A percentile compares a stretch with the other conserved stretches of the same genome.
Conservation (phyloP, 2,329 filamentous ascomycete genomes). For the Hymenoscyphus occultus region DNA sequence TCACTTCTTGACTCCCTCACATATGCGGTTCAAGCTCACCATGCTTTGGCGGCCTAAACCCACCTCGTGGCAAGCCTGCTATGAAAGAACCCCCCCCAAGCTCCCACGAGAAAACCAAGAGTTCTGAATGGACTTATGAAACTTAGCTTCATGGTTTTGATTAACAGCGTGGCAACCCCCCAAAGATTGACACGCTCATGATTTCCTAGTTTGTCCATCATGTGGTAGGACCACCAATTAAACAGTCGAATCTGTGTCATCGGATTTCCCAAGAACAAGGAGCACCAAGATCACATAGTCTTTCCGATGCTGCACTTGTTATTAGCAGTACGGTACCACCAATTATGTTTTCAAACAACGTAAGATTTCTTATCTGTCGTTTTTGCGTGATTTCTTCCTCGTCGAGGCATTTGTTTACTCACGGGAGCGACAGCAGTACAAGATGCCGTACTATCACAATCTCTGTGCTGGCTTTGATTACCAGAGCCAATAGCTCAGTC, state of each 20-base stretch:
- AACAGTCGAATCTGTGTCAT: not conserved
- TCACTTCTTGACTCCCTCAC: not conserved
- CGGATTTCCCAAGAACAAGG: not conserved
- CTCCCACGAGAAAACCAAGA: not conserved
- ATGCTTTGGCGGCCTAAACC: not conserved
- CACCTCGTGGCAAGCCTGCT: not conserved
- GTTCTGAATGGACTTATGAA: not conserved
- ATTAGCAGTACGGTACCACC: not conserved
- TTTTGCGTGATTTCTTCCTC: not conserved
- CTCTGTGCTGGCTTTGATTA: not conserved
- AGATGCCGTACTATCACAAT: not conserved
- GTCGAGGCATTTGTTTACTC: not conserved
- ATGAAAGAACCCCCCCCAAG: not conserved
- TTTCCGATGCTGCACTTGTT: not conserved
- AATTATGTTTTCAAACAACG: not conserved
- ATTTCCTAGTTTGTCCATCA: slow-evolving; percentile 1
- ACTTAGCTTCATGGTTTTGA: not conserved
- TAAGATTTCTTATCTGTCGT: not conserved
- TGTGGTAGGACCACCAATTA: not conserved
- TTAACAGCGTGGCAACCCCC: not conserved
- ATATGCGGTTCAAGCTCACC: not conserved
- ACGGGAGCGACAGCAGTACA: not conserved
- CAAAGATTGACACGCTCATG: not conserved
- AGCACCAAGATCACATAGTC: not conserved
- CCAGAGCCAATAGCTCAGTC: not conserved